phyloP scores from a whole-genome alignment of 805 yeast genomes.

The Wickerhamiella domercqiae region DNA sequence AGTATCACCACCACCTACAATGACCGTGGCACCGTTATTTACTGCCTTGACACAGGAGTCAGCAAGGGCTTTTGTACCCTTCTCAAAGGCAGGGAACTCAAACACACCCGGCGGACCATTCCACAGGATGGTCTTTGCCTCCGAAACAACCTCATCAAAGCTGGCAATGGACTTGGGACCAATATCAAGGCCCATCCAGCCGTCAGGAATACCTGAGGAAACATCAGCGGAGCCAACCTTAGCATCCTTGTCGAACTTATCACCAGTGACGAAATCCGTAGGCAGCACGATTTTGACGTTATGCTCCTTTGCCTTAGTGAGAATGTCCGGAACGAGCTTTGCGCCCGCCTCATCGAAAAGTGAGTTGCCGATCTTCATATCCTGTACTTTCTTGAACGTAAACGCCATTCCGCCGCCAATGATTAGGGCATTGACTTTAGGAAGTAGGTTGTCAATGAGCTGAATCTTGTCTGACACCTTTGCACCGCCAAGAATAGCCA shows the following conservation, averaged over 20 bases:
- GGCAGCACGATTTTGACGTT: conserved; percentile 88
- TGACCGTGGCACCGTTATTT: conserved; percentile 83
- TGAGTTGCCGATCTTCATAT: conserved; percentile 83
- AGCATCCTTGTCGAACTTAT: conserved; percentile 86
- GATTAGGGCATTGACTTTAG: conserved; percentile 87
- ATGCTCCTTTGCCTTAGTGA: conserved; percentile 94
- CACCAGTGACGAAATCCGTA: conserved; percentile 91
- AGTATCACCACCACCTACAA: conserved; percentile 98
- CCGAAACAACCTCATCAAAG: conserved; percentile 67
- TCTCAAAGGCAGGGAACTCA: conserved; percentile 84
- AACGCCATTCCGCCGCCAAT: conserved; percentile 99
- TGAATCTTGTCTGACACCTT: conserved; percentile 98
- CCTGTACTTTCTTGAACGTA: conserved; percentile 91
- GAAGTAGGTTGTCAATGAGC: conserved; percentile 82
- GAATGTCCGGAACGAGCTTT: conserved; percentile 78
- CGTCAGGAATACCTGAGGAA: conserved; percentile 84
- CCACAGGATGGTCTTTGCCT: conserved; percentile 98
- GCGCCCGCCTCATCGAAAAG: conserved; percentile 90
- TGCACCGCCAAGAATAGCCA: conserved; percentile 98
- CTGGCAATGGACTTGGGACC: conserved; percentile 80
- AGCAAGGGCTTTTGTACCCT: conserved; percentile 81
- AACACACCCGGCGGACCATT: conserved; percentile 99
- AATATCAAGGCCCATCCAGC: conserved; percentile 89
- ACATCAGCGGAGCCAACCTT: conserved; percentile 69
- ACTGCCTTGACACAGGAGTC: conserved; percentile 80